phyloP scores from a whole-genome alignment of 2,329 filamentous ascomycete species.

The Ophiocordyceps sinensis region DNA sequence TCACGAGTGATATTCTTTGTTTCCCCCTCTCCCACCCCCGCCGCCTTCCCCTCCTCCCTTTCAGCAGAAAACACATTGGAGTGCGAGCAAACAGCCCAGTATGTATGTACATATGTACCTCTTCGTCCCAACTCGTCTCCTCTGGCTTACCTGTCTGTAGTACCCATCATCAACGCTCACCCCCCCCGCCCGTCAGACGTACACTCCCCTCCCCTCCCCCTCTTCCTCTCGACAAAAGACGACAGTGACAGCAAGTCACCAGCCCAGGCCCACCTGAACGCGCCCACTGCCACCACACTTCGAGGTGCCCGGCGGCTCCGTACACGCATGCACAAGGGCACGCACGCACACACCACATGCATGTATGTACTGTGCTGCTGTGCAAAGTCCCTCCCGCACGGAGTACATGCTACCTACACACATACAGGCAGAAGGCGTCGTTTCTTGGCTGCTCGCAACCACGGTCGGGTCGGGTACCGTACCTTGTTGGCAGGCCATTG shows the following conservation, averaged over 20 bases:
- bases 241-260: background rate
- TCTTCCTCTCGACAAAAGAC: background rate
- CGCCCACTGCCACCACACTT: background rate
- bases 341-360: background rate
- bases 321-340: background rate
- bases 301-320: background rate
- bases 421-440: background rate
- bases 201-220: slow-evolving; percentile 1
- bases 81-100: background rate
- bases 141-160: background rate
- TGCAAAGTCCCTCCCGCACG: background rate
- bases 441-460: background rate
- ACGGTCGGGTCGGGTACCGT: background rate
- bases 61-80: background rate
- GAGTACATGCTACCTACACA: too few species aligned
- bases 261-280: background rate
- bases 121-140: background rate
- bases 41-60: background rate
- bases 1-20: background rate
- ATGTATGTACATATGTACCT: too few species aligned
- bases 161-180: background rate
- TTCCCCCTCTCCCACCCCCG: background rate
- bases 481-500: background rate
- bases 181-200: background rate
- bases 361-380: background rate